These are phyloP conservation scores for Phyllosticta ampelicida DNA, from an alignment of 2,329 filamentous ascomycete genomes.

Conservation along the genomic window DNA sequence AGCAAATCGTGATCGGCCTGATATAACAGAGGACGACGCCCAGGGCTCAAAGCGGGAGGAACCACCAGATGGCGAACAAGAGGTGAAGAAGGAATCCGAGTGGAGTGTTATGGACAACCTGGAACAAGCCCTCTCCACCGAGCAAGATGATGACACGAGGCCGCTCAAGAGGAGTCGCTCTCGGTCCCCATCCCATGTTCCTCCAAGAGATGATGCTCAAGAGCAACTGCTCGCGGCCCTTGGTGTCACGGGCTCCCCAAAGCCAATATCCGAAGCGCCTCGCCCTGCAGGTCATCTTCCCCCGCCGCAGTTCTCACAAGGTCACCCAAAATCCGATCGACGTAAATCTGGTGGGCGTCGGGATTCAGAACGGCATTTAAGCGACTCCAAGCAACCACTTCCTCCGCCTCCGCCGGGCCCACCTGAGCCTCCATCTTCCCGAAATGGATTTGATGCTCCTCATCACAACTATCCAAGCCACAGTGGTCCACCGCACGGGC, in stretches of 20 bases:
- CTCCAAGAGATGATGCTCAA: conserved; percentile 18
- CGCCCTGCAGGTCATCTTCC: neutral
- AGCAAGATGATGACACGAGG: conserved; percentile 2
- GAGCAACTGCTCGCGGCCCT: conserved; percentile 27
- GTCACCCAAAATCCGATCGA: neutral
- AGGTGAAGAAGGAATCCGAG: conserved; percentile 20
- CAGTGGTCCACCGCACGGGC: neutral
- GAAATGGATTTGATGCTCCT: neutral
- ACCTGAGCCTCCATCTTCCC: neutral
- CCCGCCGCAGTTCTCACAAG: neutral
- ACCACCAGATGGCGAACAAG: conserved; percentile 7
- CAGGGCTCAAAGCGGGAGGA: conserved; percentile 22
- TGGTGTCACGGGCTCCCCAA: conserved; percentile 28
- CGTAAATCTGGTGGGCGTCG: neutral
- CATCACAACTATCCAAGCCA: neutral
- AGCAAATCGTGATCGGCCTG: conserved; percentile 28
- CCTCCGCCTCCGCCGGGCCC: neutral
- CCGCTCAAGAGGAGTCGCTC: conserved; percentile 5
- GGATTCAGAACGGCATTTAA: neutral
- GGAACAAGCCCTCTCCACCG: conserved; percentile 26
- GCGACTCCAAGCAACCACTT: neutral
- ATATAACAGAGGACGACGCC: conserved; percentile 18
- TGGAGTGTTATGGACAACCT: conserved; percentile 31
- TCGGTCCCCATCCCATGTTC: neutral
- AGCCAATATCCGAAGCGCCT: conserved; percentile 15